Base-by-base conservation (phyloP, 371 early-diverging fungal species). In the Mucor velutinosus region DNA sequence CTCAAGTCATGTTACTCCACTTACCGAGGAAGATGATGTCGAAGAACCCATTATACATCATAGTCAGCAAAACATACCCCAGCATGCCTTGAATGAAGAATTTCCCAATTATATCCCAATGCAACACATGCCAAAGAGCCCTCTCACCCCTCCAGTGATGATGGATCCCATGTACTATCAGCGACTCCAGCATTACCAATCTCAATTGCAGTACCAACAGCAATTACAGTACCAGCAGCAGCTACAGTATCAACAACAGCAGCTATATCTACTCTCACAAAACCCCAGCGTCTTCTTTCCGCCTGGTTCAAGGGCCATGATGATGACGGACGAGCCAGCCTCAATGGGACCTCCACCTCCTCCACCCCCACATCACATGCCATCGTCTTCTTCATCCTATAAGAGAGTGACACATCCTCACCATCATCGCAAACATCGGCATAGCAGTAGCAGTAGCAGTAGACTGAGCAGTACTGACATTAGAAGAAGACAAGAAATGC, bases 141-240 rank as follows among this genome's bases (percentile, higher is more conserved):
- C 53, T 14, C 10, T 15, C 23, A 65, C 53, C 27, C 25, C 53
- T 53, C 27, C 53, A 15, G 4, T 25, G 7, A 65, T 66, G 66
- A 51, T 66, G 12, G 66, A 66, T 27, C 66, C 66, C 15, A 51
- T 66, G 37, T 60, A 66, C 21, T 66, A 60, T 60, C 66, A 66
- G 39, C 35, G 60, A 27, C 49, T 41, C 7, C 65, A 58, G 10
- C 57, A 57, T 4, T 58, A 61, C 7, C 67, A 67, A 21, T 12
- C 19, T 4, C 67, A 67, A 43, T 29, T 61, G 15, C 61, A 67
- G 56, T 55, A 55, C 37, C 64, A 63, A 29, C 23, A 45, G 6
- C 49, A 62, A n/a, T 21, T 62, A 23, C 62, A 62, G 37, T 62
- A 62, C 23, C 64, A 63, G 35, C 51, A 49, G 25, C 62, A 62